phyloP scores from a whole-genome alignment of 768 basidiomycete genomes.

The Suillus ampliporus region DNA sequence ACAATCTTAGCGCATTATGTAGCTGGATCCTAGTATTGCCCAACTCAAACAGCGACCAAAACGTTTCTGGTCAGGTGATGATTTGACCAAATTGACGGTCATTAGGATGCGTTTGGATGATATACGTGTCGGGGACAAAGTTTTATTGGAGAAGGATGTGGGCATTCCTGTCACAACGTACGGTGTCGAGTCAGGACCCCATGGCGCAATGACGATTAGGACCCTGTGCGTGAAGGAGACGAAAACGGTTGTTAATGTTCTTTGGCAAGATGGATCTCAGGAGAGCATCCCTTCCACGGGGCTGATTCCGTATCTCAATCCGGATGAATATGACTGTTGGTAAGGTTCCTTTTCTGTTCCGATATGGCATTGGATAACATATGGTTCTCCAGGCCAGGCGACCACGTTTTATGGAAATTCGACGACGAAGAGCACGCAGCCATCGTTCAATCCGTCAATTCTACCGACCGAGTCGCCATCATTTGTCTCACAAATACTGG shows the following conservation, averaged over 20 bases:
- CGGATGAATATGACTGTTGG: constrained; percentile 95
- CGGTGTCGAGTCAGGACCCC: constrained; percentile 52
- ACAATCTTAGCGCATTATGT: constrained; percentile 43
- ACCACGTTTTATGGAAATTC: constrained; percentile 83
- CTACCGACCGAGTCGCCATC: constrained; percentile 69
- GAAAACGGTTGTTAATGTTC: constrained; percentile 66
- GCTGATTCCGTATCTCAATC: constrained; percentile 81
- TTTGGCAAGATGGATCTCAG: constrained; percentile 87
- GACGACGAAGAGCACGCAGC: constrained; percentile 72
- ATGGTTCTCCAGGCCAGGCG: constrained; percentile 74
- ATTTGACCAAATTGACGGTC: constrained; percentile 67
- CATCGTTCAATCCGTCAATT: constrained; percentile 80
- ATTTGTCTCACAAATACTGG: constrained; percentile 63
- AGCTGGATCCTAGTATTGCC: constrained; percentile 57
- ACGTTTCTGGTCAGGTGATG: constrained; percentile 73
- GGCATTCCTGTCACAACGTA: constrained; percentile 65
- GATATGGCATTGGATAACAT: constrained; percentile 12
- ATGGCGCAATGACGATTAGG: constrained; percentile 55
- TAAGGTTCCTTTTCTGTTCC: constrained; percentile 39
- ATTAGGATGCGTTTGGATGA: constrained; percentile 67
- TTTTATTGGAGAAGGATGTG: constrained; percentile 57
- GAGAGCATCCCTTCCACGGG: constrained; percentile 66
- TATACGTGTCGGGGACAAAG: constrained; percentile 76
- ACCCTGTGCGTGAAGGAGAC: constrained; percentile 74
- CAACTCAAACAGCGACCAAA: constrained; percentile 67